Evolutionary conservation across 805 yeast species (phyloP).

Genomic region (Candida rishiriensis): DNA sequence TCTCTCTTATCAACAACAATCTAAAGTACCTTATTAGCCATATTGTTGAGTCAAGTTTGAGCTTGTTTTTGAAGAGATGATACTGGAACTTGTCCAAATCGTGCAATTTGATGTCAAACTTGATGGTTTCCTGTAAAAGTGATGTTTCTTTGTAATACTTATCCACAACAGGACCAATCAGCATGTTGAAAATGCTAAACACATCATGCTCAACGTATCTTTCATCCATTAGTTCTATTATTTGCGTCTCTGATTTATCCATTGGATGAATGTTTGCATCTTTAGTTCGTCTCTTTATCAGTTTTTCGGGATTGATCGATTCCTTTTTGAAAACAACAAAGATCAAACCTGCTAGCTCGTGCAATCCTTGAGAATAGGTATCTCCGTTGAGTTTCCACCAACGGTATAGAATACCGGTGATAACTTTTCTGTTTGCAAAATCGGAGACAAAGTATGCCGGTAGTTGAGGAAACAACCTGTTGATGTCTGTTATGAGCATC

Average conservation of each 20-base stretch:
- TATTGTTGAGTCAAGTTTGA: constrained; percentile 45
- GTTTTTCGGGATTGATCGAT: constrained; percentile 16
- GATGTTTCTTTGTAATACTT: constrained; percentile 35
- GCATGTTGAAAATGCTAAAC: constrained; percentile 38
- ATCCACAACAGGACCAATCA: constrained; percentile 34
- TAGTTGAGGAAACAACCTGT: constrained; percentile 45
- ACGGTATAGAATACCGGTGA: constrained; percentile 41
- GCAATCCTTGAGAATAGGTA: constrained; percentile 47
- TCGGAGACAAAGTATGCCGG: constrained; percentile 28
- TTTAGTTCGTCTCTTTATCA: background rate
- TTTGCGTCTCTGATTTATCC: constrained; percentile 28
- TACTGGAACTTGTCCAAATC: constrained; percentile 47
- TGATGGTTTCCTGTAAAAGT: constrained; percentile 42
- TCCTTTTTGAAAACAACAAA: constrained; percentile 39
- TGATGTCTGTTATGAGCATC: constrained; percentile 45
- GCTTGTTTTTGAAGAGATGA: constrained; percentile 39
- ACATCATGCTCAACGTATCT: constrained; percentile 38
- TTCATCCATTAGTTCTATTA: constrained; percentile 36
- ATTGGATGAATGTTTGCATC: background rate
- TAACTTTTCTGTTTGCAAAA: constrained; percentile 19
- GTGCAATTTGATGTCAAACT: constrained; percentile 44
- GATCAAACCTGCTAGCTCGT: constrained; percentile 48
- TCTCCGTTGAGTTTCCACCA: constrained; percentile 44
- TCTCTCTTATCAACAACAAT: constrained; percentile 42
- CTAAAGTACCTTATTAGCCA: constrained; percentile 54